Base-by-base conservation (phyloP, 176 grass and related monocot species). In the Elaeis guineensis region DNA sequence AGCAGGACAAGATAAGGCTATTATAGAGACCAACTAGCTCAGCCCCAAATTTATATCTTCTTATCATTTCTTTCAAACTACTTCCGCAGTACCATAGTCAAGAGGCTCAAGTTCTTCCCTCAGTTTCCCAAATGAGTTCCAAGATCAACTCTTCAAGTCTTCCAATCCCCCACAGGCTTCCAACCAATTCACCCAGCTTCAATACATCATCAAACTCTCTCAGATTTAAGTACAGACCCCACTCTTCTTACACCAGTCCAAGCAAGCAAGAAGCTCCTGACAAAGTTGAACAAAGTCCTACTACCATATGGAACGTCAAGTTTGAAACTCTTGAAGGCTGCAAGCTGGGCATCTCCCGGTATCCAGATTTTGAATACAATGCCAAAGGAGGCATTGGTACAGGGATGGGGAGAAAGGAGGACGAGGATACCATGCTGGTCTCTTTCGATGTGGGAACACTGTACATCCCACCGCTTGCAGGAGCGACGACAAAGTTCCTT, bases 331-430 rank as follows among this genome's bases (percentile, higher is more conserved):
- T 71, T 16, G 84, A 80, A 66, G 83, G 80, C 2, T 91, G 92
- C 84, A 78, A 83, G 35, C 74, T 91, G 20, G 87, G 92, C 21
- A 97, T 97, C 69, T 84, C 75, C 52, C 62, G 78, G 81, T 97
- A 97, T 60, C 92, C 84, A 17, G 85, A 87, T 57, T 91, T 97
- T 62, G 81, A 67, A 54, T 97, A 97, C 81, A 63, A 89, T 23
- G 92, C 84, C 35, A 58, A 78, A 51, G 87, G 92, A 66, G 87
- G 87, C 54, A 65, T 35, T 55, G 87, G 92, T 51, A 63, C 28
- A 35, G 92, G 75, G 66, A 63, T 64, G 19, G 72, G 60, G 0
- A n/a, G 49, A 48, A 54, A 50, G 16, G 71, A 51, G 52, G 67
- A 18, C 17, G 17, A 22, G 2, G 48, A 17, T 57, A 32, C 24